Percentiles rank a stretch among this genome's conserved stretches.
phyloP scores from a whole-genome alignment of 768 basidiomycete species.

The Sarcodon sp. region DNA sequence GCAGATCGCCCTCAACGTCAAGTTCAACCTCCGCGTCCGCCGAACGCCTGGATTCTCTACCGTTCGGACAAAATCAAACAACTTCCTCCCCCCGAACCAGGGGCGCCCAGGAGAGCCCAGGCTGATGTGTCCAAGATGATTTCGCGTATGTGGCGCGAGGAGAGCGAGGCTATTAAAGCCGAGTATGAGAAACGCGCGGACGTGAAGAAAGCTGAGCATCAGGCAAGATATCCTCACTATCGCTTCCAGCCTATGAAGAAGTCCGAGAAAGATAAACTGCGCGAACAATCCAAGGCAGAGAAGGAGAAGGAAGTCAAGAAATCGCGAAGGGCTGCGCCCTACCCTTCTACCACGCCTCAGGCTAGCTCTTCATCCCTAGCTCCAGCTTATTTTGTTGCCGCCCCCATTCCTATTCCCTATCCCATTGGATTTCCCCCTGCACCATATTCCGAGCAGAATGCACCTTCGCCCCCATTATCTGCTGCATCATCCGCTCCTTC shows the following conservation, averaged over 20 bases:
- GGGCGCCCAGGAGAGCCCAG: neutral
- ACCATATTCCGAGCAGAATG: neutral
- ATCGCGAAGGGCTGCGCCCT: neutral
- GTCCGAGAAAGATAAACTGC: neutral
- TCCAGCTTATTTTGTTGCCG: neutral
- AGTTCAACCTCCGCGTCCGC: conserved; percentile 16
- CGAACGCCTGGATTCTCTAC: conserved; percentile 32
- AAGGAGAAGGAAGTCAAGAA: neutral
- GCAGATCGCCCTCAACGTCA: neutral
- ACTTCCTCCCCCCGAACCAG: neutral
- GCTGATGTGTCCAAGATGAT: neutral
- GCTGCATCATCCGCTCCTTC: too few species aligned
- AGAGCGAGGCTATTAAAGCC: neutral
- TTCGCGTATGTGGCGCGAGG: neutral
- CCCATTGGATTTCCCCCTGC: neutral
- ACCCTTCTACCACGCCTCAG: neutral
- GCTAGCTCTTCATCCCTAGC: neutral
- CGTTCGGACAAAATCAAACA: conserved; percentile 10
- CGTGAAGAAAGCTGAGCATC: conserved; percentile 3
- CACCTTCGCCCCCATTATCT: neutral
- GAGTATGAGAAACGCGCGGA: conserved; percentile 4
- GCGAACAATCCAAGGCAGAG: neutral
- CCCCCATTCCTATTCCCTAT: neutral
- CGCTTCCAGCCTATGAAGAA: neutral
- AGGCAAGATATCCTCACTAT: conserved; percentile 6